Evolutionary conservation across 1,284 basidiomycete species (phyloP).

Genomic region (Rhodofomes roseus): DNA sequence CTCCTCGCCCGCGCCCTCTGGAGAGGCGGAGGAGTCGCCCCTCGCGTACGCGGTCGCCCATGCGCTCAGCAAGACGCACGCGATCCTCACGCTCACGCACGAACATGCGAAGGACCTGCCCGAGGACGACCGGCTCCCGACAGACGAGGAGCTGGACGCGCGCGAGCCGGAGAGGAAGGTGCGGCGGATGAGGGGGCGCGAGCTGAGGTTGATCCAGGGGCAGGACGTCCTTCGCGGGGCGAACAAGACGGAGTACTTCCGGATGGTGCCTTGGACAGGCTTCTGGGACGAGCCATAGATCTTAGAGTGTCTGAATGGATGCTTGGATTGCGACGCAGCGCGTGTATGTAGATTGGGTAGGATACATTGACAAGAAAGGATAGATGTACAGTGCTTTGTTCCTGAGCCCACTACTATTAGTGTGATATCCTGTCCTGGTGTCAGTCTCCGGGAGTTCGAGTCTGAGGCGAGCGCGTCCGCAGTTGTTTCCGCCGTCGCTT

Average conservation of each 20-base stretch:
- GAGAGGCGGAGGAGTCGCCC: slow-evolving; percentile 28
- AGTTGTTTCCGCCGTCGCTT: slow-evolving; percentile 9
- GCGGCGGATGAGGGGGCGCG: slow-evolving; percentile 75
- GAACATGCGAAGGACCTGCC: slow-evolving; percentile 52
- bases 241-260: slow-evolving; percentile 22
- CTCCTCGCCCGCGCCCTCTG: slow-evolving; percentile 23
- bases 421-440: neutral
- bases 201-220: slow-evolving; percentile 78
- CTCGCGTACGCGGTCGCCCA: slow-evolving; percentile 61
- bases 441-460: neutral
- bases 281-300: slow-evolving; percentile 33
- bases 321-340: neutral
- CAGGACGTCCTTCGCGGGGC: slow-evolving; percentile 50
- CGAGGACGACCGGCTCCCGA: slow-evolving; percentile 48
- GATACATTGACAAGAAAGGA: neutral
- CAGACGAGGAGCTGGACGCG: slow-evolving; percentile 73
- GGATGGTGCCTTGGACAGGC: slow-evolving; percentile 34
- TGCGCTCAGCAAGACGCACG: slow-evolving; percentile 83
- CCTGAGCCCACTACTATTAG: neutral
- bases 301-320: neutral
- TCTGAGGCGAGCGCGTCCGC: neutral
- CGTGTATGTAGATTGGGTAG: neutral
- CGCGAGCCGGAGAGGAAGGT: slow-evolving; percentile 62
- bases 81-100: slow-evolving; percentile 76
- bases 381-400: neutral